These are phyloP conservation scores for Fusarium floridanum DNA, from an alignment of 2,329 filamentous ascomycete genomes.

Conservation along the genomic window DNA sequence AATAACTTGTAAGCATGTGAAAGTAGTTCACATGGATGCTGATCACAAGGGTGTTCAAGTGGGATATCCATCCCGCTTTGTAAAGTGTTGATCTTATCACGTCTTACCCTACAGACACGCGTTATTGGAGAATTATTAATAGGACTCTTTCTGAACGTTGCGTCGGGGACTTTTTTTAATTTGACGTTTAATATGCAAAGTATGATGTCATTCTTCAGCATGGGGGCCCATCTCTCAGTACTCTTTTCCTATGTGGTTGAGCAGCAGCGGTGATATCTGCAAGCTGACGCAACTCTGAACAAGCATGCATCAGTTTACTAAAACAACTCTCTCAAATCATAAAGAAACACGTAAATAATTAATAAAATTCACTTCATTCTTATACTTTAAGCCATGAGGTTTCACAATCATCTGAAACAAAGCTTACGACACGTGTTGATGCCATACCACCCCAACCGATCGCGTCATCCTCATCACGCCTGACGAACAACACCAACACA, in stretches of 20 bases:
- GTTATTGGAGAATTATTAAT: neutral
- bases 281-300: neutral
- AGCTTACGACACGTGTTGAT: conserved; percentile 2
- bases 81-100: neutral
- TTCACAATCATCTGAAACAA: neutral
- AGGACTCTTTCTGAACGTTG: neutral
- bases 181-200: neutral
- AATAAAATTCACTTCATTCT: neutral
- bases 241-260: neutral
- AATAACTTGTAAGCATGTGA: neutral
- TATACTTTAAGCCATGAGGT: neutral
- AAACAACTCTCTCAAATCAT: neutral
- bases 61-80: neutral
- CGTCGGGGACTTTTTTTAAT: neutral
- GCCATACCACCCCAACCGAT: conserved; percentile 9
- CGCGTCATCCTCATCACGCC: conserved; percentile 41
- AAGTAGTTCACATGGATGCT: neutral
- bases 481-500: conserved; percentile 27
- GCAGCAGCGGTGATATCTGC: neutral
- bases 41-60: neutral
- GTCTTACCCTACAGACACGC: neutral
- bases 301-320: neutral
- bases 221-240: neutral
- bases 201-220: neutral
- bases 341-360: neutral